Evolutionary conservation across 106 monocot genomes (phyloP).

Genomic region (Chionographis japonica): DNA sequence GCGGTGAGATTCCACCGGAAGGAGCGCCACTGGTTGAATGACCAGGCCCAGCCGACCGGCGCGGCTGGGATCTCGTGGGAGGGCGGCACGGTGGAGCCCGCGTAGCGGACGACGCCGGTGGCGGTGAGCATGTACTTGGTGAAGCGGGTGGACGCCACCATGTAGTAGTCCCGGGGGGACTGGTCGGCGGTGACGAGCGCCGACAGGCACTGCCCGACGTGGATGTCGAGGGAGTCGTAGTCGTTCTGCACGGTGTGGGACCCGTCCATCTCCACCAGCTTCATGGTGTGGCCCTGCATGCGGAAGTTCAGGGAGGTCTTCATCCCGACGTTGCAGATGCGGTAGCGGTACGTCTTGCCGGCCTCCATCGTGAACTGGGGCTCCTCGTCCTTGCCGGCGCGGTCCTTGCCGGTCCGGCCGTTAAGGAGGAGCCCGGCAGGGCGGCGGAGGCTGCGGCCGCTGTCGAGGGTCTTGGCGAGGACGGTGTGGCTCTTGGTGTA

Average conservation of each 20-base stretch:
- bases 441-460: conserved; percentile 33
- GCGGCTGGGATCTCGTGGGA: conserved; percentile 21
- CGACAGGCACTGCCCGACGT: conserved; percentile 33
- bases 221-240: conserved; percentile 37
- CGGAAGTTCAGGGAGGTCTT: conserved; percentile 54
- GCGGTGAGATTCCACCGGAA: conserved; percentile 49
- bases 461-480: conserved; percentile 31
- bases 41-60: conserved; percentile 39
- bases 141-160: conserved; percentile 33
- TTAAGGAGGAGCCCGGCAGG: conserved; percentile 58
- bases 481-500: conserved; percentile 40
- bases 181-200: conserved; percentile 37
- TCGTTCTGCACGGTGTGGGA: conserved; percentile 61
- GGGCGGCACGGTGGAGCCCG: conserved; percentile 14
- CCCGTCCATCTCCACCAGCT: conserved; percentile 65
- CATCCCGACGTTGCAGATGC: conserved; percentile 58
- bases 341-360: conserved; percentile 51
- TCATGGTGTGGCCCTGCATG: conserved; percentile 47
- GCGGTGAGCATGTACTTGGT: conserved; percentile 11
- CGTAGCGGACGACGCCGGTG: conserved; percentile 29
- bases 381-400: conserved; percentile 26
- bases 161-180: conserved; percentile 28
- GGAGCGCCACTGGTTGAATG: conserved; percentile 41
- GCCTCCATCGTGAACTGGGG: conserved; percentile 51
- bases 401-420: conserved; percentile 35